Base-by-base conservation (phyloP, 345 rosid species). In the Kernera saxatilis region DNA sequence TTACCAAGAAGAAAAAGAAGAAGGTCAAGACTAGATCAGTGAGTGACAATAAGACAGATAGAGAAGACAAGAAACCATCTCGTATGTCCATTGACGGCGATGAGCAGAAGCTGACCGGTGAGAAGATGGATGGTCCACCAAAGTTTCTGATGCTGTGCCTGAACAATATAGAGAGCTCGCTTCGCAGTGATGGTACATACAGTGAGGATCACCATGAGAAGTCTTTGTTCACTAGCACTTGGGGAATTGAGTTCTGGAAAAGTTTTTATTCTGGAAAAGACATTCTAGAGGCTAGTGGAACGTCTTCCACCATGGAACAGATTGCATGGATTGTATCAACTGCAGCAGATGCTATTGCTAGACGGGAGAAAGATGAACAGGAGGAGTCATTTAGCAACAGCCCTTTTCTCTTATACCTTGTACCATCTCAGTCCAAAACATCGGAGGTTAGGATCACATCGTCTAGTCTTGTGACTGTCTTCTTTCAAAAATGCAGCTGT, bases 211-310 rank as follows among this genome's bases (percentile, higher is more conserved):
- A n/a, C 3, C 72, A 40, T 22, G 82, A 77, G 3, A 82, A 71
- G 55, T 79, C 86, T 56, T 73, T 94, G 68, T 85, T 82, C 77
- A 60, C 73, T 57, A 84, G 81, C 55, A 36, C 83, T 19, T 94
- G 95, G 99, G 99, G 99, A 33, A 57, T 85, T 67, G 90, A 94
- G 80, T 94, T 88, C 62, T 89, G 85, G 91, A 86, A 86, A 74
- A 75, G 80, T 55, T 89, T 77, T 67, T 74, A 80, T 1, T 57
- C 77, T 44, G 93, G 88, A 30, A 82, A 57, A 43, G 87, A 86
- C 59, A 74, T 91, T 71, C 5, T 91, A 50, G 98, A 87, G 64
- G 80, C 86, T 0, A 86, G 87, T 76, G 92, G 92, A 17, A 67
- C 80, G 50, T 75, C 88, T 76, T 82, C 85, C 21, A 69, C 81